Evolutionary conservation across 805 yeast genomes (phyloP).

Genomic region (Lipomyces kockii): DNA sequence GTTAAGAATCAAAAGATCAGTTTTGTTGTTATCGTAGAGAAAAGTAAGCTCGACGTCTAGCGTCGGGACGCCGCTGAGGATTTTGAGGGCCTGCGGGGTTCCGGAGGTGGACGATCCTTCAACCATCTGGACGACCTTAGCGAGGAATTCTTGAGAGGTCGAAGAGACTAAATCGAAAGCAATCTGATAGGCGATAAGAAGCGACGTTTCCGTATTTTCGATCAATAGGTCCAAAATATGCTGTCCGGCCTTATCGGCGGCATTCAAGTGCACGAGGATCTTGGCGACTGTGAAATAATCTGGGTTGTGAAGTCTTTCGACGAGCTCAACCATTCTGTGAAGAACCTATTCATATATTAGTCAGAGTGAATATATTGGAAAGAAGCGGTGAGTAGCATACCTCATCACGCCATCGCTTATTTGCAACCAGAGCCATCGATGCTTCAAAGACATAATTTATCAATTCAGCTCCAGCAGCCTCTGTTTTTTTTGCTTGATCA

Average conservation of each 20-base stretch:
- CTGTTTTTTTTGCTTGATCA: slow-evolving; percentile 45
- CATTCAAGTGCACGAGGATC: slow-evolving; percentile 86
- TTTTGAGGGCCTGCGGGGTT: slow-evolving; percentile 56
- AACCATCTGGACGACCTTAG: slow-evolving; percentile 50
- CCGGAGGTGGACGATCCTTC: slow-evolving; percentile 42
- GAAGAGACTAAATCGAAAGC: slow-evolving; percentile 93
- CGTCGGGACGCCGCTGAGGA: slow-evolving; percentile 89
- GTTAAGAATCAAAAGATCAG: slow-evolving; percentile 80
- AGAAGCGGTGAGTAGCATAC: slow-evolving; percentile 42
- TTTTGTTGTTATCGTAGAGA: slow-evolving; percentile 80
- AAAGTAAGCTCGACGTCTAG: slow-evolving; percentile 92
- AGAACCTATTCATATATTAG: slow-evolving; percentile 44
- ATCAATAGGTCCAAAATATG: slow-evolving; percentile 66
- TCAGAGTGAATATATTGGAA: background rate
- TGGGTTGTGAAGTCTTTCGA: slow-evolving; percentile 62
- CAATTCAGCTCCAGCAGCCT: slow-evolving; percentile 59
- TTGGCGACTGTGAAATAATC: slow-evolving; percentile 86
- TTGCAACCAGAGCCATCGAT: slow-evolving; percentile 67
- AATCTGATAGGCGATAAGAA: slow-evolving; percentile 79
- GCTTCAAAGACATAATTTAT: slow-evolving; percentile 73
- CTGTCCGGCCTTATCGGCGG: slow-evolving; percentile 66
- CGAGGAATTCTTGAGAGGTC: slow-evolving; percentile 87
- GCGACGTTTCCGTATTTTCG: slow-evolving; percentile 49
- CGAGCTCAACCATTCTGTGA: slow-evolving; percentile 62
- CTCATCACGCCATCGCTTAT: slow-evolving; percentile 66